Evolutionary conservation across 805 yeast genomes (phyloP), one percentile per base, ranked within the genome.

Genomic region (Lachancea dasiensis): DNA sequence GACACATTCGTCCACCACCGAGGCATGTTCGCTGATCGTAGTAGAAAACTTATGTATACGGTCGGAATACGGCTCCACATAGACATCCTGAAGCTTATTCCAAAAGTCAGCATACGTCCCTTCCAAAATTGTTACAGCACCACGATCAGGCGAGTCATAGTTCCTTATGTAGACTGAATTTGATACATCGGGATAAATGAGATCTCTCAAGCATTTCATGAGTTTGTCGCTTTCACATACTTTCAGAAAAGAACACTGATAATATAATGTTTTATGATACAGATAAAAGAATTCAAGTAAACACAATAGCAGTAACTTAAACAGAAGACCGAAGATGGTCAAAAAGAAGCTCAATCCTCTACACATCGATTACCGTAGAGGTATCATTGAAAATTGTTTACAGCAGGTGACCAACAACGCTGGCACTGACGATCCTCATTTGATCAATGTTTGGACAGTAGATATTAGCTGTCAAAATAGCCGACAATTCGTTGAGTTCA

Each of bases 381-480:
- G 79, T 3, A 52, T 70, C 0, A 49, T 77, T 1, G 69, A 70
- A 38, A 67, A 62, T 3, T 47, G 53, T n/a, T 56, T 77, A 9
- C 59, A 67, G 36, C 81, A 77, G 47, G 53, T 77, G 4, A 56
- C 67, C 38, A 52, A 56, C 32, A 41, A 34, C 4, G 40, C 36
- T 4, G 35, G 40, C 9, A 34, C 45, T 1, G 48, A 56, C 32
- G 49, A 41, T 5, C 56, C 66, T 11, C 13, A 20, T 19, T 11
- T 29, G 46, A 51, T 61, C 1, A 40, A 51, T 1, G 75, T 68
- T 2, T 77, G 81, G 81, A 56, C 68, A 22, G 67, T 77, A 35
- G 64, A 60, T 17, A 66, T 76, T 13, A 39, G 48, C 1, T 71
- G 79, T 2, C 48, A 34, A 31, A 48, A 52, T 15, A 65, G 70